Base-by-base conservation (phyloP, 23 red algal species). In the Gracilaria domingensis region DNA sequence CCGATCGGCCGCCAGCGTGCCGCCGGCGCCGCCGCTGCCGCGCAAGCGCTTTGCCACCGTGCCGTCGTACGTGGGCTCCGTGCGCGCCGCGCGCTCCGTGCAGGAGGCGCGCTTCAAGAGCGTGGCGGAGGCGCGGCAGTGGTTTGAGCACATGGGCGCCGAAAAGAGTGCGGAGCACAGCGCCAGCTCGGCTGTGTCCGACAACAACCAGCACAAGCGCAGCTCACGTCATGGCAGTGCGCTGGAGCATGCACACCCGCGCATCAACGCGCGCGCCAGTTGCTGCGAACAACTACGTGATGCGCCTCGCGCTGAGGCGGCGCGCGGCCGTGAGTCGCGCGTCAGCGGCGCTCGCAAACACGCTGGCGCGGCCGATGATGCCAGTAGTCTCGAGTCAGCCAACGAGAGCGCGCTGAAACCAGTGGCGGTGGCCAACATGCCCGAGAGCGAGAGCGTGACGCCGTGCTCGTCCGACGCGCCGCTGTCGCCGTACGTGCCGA, bases 391-490 rank as follows among this genome's bases (percentile, higher is more conserved):
- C 40, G 72, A 77, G 42, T 77, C 72, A 11, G 72, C 72, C 4
- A 77, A 77, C 20, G 72, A 77, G 34, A 77, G 23, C 39, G 72
- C 72, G 2, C 25, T 77, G 39, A 77, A 77, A 20, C 72, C 26
- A 1, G 45, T 28, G 40, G 38, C 72, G 26, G 72, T 50, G 4
- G 72, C 39, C 9, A 28, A 12, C 20, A 30, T 50, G 38, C 72
- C 72, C 5, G 72, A 77, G 12, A 49, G 40, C 40, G 72, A 77
- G 72, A 77, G 72, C 20, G 72, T 77, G 40, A 77, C 72, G 8
- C 72, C 72, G 4, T 77, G 72, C 17, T 77, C 72, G 40, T 77
- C 72, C 0, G 72, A 77, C 21, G 72, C 72, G 40, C 72, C 72
- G 40, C 20, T 77, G 23, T 77, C 72, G 45, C 72, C 72, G 40